Percentiles rank a stretch among this genome's conserved stretches.
Conservation (phyloP, 2,329 filamentous ascomycete genomes). For the Thelonectria discophora region DNA sequence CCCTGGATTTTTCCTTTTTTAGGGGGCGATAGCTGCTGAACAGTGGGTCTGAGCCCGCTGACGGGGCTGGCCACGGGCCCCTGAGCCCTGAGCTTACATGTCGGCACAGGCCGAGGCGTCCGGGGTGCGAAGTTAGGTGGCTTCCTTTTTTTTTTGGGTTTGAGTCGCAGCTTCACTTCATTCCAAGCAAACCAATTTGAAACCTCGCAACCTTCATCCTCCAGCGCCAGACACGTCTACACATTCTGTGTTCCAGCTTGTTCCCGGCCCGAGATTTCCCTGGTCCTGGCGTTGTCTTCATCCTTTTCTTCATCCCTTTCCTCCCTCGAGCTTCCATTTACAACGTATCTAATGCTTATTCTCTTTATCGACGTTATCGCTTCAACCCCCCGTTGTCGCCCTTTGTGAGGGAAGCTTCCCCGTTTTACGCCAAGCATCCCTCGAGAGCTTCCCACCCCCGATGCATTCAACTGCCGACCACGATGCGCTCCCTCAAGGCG, state of each 20-base stretch:
- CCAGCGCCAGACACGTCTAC: constrained; percentile 15
- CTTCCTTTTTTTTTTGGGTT: constrained; percentile 20
- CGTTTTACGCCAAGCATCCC: constrained; percentile 21
- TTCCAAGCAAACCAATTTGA: constrained; percentile 34
- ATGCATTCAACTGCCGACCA: constrained; percentile 40
- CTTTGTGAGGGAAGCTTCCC: constrained; percentile 21
- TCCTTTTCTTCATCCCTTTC: constrained; percentile 1
- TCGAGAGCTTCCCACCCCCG: constrained; percentile 32
- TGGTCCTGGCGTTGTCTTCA: constrained; percentile 9
- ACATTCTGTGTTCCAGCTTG: constrained; percentile 18
- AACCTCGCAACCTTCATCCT: constrained; percentile 22
- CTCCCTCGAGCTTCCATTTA: constrained; percentile 2
- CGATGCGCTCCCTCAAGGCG: constrained; percentile 36
- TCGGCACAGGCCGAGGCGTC: constrained; percentile 10
- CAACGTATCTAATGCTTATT: constrained; percentile 15
- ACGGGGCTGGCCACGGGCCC: constrained; percentile 7
- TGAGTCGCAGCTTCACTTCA: constrained; percentile 34
- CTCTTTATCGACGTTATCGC: constrained; percentile 21
- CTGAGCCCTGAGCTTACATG: constrained; percentile 17
- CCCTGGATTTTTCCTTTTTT: constrained; percentile 36
- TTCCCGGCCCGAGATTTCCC: constrained; percentile 12
- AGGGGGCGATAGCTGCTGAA: constrained; percentile 26
- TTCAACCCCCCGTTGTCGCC: constrained; percentile 13
- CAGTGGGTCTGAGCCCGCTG: constrained; percentile 19
- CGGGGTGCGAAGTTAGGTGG: constrained; percentile 4